Evolutionary conservation across 306 rosid species (phyloP), one percentile per base, ranked within the genome.

Genomic region (Prosopis cineraria): DNA sequence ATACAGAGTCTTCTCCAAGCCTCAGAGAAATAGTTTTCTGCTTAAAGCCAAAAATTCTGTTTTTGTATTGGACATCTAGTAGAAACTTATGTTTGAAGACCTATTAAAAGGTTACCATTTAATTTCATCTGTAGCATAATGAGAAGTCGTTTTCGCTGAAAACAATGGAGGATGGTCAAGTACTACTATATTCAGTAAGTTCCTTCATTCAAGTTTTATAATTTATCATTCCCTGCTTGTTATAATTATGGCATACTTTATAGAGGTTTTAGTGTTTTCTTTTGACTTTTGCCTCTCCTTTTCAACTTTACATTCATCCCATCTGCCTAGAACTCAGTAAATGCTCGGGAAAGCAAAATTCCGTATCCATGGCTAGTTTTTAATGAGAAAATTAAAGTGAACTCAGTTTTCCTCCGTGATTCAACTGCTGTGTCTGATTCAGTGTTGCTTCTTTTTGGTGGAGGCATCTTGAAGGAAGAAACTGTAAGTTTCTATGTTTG

Each of bases 121-220:
- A 74, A 77, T 72, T 77, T 76, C 41, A 39, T 76, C 47, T 81
- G 88, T 93, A 96, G 99, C 93, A 90, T 81, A 96, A 85, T 43
- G 99, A 91, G 88, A 96, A 92, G 86, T 93, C 98, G 24, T 88
- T 86, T 85, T 81, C 93, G 12, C 85, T 96, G 82, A 96, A 96
- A 85, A 89, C 99, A 25, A 91, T 96, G 97, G 98, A 96, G 93
- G 99, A 96, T 77, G 99, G 99, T 41, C 97, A 87, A 88, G 99
- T 96, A 80, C 91, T 93, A 72, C 88, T 96, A 19, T 86, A 93
- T 83, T 91, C 85, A 84, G 98, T 96, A 75, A 83, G 94, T 75
- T 72, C 65, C 22, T 36, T 31, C 70, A 31, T 80, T 78, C 43
- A 6, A 47, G 22, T 76, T 48, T 25, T 67, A 56, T 48, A 74